Conservation (phyloP, 1,139 yeast species). For the Candida smagusa region DNA sequence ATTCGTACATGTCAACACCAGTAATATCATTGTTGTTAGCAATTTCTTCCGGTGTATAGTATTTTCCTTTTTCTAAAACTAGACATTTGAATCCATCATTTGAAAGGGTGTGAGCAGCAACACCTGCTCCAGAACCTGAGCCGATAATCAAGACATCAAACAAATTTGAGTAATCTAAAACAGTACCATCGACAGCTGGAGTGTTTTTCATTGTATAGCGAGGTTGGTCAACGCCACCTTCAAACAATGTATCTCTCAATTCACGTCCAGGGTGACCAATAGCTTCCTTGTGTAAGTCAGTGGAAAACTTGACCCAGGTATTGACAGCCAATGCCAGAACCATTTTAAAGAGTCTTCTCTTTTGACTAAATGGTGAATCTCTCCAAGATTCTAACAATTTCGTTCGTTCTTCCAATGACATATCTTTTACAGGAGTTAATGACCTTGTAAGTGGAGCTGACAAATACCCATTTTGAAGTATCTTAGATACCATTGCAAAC, state of each 20-base stretch:
- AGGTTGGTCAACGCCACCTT: conserved; percentile 23
- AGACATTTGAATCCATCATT: conserved; percentile 43
- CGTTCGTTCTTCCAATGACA: conserved; percentile 31
- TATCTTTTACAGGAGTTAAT: conserved; percentile 32
- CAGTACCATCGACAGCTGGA: conserved; percentile 29
- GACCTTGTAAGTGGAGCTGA: conserved; percentile 39
- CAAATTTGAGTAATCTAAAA: conserved; percentile 34
- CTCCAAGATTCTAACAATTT: conserved; percentile 35
- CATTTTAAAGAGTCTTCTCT: conserved; percentile 28
- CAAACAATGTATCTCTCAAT: conserved; percentile 25
- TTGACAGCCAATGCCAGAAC: conserved; percentile 22
- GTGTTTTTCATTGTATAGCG: conserved; percentile 30
- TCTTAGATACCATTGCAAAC: conserved; percentile 24
- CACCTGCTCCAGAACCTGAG: conserved; percentile 60
- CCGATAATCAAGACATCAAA: conserved; percentile 50
- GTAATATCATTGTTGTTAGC: conserved; percentile 32
- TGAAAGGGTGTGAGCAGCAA: conserved; percentile 49
- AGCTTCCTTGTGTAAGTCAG: conserved; percentile 34
- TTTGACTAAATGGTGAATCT: conserved; percentile 30
- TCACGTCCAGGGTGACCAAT: conserved; percentile 35
- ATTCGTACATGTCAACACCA: conserved; percentile 43
- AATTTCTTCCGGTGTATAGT: conserved; percentile 37
- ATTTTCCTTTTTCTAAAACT: conserved; percentile 53
- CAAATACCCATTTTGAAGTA: conserved; percentile 29
- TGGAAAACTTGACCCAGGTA: conserved; percentile 22